Evolutionary conservation across 495 filamentous ascomycete genomes (phyloP).

Genomic region (Acidiella bohemica): DNA sequence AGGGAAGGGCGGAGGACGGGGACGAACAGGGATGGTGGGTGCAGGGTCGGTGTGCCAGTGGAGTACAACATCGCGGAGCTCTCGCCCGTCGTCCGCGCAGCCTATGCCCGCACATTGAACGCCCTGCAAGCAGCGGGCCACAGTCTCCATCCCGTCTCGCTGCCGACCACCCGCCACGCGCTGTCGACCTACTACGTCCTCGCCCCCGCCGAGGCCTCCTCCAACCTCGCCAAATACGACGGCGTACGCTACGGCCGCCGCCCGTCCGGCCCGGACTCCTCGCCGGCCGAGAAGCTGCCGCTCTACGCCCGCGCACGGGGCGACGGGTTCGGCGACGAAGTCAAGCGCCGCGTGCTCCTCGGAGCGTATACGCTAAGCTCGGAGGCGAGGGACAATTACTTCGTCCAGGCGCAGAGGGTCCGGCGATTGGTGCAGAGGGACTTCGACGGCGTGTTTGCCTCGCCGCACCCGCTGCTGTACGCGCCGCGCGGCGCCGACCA

Average conservation of each 20-base stretch:
- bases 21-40: not conserved
- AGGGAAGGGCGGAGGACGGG: not conserved
- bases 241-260: slow-evolving; percentile 76
- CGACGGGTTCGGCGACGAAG: slow-evolving; percentile 66
- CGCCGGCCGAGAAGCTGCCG: slow-evolving; percentile 25
- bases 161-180: slow-evolving; percentile 72
- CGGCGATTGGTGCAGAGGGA: slow-evolving; percentile 72
- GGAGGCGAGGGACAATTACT: slow-evolving; percentile 88
- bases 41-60: slow-evolving; percentile 57
- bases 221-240: slow-evolving; percentile 96
- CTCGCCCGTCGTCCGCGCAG: slow-evolving; percentile 46
- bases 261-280: slow-evolving; percentile 19
- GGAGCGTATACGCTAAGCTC: slow-evolving; percentile 87
- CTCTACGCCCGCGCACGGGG: slow-evolving; percentile 66
- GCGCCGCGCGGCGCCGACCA: not conserved
- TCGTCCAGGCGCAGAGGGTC: slow-evolving; percentile 81
- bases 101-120: slow-evolving; percentile 51
- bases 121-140: slow-evolving; percentile 49
- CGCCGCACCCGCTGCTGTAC: slow-evolving; percentile 47
- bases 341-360: slow-evolving; percentile 70
- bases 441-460: slow-evolving; percentile 63
- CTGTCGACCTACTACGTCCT: slow-evolving; percentile 90
- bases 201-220: slow-evolving; percentile 87
- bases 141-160: slow-evolving; percentile 57
- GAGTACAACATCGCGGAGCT: slow-evolving; percentile 86